Evolutionary conservation across 2,329 filamentous ascomycete genomes (phyloP).

Genomic region (Diaporthe capsici): DNA sequence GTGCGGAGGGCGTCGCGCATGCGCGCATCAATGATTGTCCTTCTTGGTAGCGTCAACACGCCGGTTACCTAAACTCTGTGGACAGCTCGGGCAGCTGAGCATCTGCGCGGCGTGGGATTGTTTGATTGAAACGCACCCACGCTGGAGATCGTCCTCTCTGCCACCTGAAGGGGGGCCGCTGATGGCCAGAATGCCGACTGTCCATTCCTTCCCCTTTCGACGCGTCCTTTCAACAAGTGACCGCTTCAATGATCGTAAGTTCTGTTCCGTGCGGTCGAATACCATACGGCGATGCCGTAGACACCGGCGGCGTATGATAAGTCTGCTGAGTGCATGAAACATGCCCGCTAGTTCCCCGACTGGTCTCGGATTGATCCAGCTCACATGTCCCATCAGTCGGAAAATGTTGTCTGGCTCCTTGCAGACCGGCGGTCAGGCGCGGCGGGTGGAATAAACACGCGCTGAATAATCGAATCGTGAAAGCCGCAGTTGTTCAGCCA

Average conservation of each 20-base stretch:
- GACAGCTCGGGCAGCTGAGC: background rate
- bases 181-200: background rate
- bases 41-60: background rate
- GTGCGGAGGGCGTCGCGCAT: background rate
- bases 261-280: background rate
- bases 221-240: background rate
- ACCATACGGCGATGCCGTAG: conserved; percentile 6
- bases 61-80: background rate
- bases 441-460: background rate
- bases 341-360: background rate
- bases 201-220: background rate
- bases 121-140: background rate
- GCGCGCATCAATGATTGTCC: background rate
- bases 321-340: background rate
- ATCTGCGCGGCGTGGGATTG: background rate
- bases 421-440: background rate
- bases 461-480: background rate
- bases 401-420: background rate
- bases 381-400: background rate
- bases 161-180: background rate
- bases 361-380: background rate
- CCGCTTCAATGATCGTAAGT: background rate
- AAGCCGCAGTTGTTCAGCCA: conserved; percentile 30
- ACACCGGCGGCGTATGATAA: background rate
- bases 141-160: background rate